Conservation (phyloP, 208 protist species). For the Leishmania tarentolae region DNA sequence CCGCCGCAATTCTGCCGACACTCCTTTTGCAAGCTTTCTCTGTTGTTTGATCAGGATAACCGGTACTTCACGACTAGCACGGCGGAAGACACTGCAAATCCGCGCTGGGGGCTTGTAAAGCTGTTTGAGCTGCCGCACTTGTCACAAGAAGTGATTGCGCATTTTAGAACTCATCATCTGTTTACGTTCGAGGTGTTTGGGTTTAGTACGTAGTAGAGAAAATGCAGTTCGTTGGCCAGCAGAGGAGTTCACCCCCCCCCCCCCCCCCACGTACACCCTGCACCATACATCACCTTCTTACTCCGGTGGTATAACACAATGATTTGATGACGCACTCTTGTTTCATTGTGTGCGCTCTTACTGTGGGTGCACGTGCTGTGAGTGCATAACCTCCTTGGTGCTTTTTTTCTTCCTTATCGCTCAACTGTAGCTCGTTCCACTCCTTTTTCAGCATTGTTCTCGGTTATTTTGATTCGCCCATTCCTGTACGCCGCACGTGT, state of each 20-base stretch:
- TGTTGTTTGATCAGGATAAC: slow-evolving; percentile 59
- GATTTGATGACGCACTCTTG: not conserved
- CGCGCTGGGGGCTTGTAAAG: slow-evolving; percentile 62
- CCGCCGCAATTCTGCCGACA: slow-evolving; percentile 43
- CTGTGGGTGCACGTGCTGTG: not conserved
- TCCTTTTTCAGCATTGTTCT: not conserved
- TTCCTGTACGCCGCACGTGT: not conserved
- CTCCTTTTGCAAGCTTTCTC: slow-evolving; percentile 64
- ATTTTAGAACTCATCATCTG: slow-evolving; percentile 48
- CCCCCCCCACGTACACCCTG: too few relatives aligned
- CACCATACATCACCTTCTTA: not conserved
- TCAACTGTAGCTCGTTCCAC: not conserved
- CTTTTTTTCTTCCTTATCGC: not conserved
- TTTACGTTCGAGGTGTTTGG: slow-evolving; percentile 85
- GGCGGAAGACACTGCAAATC: slow-evolving; percentile 39
- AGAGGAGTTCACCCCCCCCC: not conserved
- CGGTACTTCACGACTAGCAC: slow-evolving; percentile 66
- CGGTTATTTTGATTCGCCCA: not conserved
- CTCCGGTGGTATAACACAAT: not conserved
- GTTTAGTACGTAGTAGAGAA: slow-evolving; percentile 43
- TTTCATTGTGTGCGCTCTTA: not conserved
- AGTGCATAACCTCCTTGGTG: not conserved
- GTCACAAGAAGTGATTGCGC: slow-evolving; percentile 47
- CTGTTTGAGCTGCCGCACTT: slow-evolving; percentile 68
- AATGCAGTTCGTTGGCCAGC: not conserved